Base-by-base conservation (phyloP, 805 yeast genomes). In the Komagataella pseudopastoris region DNA sequence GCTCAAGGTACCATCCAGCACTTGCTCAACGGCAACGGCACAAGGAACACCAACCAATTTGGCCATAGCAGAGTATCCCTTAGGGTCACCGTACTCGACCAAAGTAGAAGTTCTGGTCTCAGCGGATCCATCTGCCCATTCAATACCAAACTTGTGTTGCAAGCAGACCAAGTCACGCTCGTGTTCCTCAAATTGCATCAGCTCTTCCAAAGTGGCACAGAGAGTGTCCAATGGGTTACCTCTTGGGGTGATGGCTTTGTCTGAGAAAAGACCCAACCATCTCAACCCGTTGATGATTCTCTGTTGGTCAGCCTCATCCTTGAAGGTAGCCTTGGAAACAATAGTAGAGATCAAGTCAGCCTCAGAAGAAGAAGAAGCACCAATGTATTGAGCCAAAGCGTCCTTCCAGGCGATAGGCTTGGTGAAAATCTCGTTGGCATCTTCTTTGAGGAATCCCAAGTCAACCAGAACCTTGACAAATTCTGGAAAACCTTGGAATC, bases 401-500 rank as follows among this genome's bases (percentile, higher is more conserved):
- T 88, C 86, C 58, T 88, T 90, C 99, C 99, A 93, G 49, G 95
- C 75, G 53, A 75, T 69, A 51, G 70, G 64, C 53, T 71, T 63
- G 54, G 76, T 62, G 71, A 90, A 81, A 56, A 75, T 71, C 54
- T 78, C 83, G 56, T 70, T 68, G 56, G 78, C 77, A 24, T 80
- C 83, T 60, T 93, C 99, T 66, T 80, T 82, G 65, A 93, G 77
- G 78, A 93, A 83, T 23, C 96, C 97, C 60, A 89, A 71, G 70
- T 91, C 98, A 53, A 93, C 98, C 50, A 93, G 78, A 48, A 85
- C 97, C 74, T 90, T 90, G 68, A 90, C 83, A 68, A 93, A 91
- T 74, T 91, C 96, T 54, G 98, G 96, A 91, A 93, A 93, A 50
- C 99, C 99, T 74, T 89, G 97, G 81, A 77, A 93, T 75, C 99